Percentiles rank a stretch among this genome's conserved stretches.
Evolutionary conservation across 257 asterid species (phyloP).

Genomic region (Gynochthodes officinalis): DNA sequence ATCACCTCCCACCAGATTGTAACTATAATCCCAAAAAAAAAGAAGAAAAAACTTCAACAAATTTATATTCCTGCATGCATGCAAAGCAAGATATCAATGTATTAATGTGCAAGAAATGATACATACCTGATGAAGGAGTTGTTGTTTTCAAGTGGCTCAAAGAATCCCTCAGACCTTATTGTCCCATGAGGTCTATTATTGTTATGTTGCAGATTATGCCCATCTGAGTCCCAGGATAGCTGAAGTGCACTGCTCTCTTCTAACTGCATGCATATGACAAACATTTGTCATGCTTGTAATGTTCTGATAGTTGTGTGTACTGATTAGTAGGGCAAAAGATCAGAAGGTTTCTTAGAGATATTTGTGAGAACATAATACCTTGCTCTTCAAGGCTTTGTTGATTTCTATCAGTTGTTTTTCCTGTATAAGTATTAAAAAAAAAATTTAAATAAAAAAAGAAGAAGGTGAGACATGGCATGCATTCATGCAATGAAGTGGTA

Average conservation of each 20-base stretch:
- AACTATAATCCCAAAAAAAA: constrained; percentile 3
- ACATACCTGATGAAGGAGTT: constrained; percentile 27
- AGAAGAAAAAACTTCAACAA: too few species aligned
- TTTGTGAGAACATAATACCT: constrained; percentile 25
- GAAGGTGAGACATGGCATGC: too few species aligned
- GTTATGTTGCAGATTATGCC: constrained; percentile 10
- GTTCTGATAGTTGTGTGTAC: not conserved
- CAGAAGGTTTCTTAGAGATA: not conserved
- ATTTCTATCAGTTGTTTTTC: constrained; percentile 30
- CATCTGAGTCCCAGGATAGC: constrained; percentile 25
- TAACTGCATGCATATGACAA: constrained; percentile 15
- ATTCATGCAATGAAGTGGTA: too few species aligned
- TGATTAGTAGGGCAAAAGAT: too few species aligned
- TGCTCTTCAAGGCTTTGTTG: constrained; percentile 29
- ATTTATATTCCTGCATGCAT: too few species aligned
- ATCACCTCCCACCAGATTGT: constrained; percentile 20
- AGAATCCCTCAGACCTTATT: constrained; percentile 18
- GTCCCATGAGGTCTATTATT: constrained; percentile 16
- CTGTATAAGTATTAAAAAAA: constrained; percentile 2
- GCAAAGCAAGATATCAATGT: not conserved
- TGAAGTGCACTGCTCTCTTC: constrained; percentile 27
- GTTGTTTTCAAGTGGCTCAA: constrained; percentile 22
- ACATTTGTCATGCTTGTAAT: not conserved
- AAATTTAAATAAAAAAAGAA: too few species aligned
- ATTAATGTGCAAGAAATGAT: not conserved